Evolutionary conservation across 345 rosid species (phyloP).

Genomic region (Angophora floribunda): DNA sequence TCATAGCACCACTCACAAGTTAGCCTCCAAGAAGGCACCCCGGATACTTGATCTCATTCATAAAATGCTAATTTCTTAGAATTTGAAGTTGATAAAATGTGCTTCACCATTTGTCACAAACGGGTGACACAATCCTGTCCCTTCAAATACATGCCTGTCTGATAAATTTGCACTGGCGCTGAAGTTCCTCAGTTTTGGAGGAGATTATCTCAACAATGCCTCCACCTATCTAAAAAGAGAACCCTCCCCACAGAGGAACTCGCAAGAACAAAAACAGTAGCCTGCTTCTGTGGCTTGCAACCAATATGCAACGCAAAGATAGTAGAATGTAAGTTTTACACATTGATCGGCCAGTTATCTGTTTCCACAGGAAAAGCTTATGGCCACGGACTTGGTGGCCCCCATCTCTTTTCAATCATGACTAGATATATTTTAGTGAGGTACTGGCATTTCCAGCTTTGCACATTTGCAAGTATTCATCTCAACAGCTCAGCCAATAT

Average conservation of each 20-base stretch:
- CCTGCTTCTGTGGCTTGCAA: neutral
- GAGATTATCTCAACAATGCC: neutral
- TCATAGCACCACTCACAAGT: neutral
- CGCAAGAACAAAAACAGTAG: neutral
- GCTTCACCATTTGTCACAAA: neutral
- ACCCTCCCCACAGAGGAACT: neutral
- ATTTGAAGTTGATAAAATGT: neutral
- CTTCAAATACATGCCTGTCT: neutral
- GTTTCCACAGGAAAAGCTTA: neutral
- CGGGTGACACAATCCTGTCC: neutral
- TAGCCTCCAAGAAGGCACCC: neutral
- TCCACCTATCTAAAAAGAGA: neutral
- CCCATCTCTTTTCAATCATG: neutral
- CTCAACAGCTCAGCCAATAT: neutral
- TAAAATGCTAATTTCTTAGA: neutral
- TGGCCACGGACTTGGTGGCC: neutral
- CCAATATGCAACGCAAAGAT: neutral
- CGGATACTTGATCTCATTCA: neutral
- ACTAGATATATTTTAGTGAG: neutral
- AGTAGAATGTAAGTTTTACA: neutral
- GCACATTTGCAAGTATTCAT: neutral
- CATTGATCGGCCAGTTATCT: neutral
- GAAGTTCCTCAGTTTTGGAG: neutral
- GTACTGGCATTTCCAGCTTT: neutral
- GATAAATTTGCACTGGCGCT: neutral